Evolutionary conservation across 2,329 filamentous ascomycete species (phyloP), one percentile per base, ranked within the genome.

Genomic region (Diplodia scrobiculata): DNA sequence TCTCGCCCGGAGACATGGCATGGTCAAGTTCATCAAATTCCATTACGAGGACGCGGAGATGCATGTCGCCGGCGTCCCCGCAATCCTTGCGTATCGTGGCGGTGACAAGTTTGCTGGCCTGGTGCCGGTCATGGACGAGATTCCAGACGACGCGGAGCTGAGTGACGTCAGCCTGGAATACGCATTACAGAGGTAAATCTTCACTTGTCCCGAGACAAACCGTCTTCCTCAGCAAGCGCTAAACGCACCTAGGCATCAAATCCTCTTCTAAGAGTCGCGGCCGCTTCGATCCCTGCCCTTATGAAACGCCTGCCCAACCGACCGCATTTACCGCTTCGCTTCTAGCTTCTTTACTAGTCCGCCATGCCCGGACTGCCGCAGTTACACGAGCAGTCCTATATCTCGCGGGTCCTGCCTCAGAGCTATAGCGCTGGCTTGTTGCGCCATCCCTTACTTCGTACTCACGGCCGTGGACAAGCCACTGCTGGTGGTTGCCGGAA

Each of bases 31-130:
- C 75, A 86, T 98, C 80, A 96, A 94, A 80, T 86, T 98, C 55
- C 89, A 96, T 78, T 91, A 92, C 75, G 88, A 91, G 68, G 93
- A 97, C 67, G 96, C 97, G 45, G 93, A 98, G 76, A 97, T 98
- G 83, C 92, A 97, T 76, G 87, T 90, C 67, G 90, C 92, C 36
- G 89, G 89, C 53, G 90, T 97, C 1, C 95, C 95, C 0, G 92
- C 95, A 3, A 83, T 98, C 45, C 83, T 98, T 58, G 94, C 91
- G 11, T 99, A 99, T 81, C 88, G 88, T 67, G 91, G 89, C 72
- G 93, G 92, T 63, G 93, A 98, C 70, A 87, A 97, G 70, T 92
- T 98, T 72, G 91, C 91, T 69, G 96, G 93, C 72, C 82, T 98
- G 63, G 91, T 95, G 0, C 93, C 94, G 65, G 84, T 98, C 62